Conservation (phyloP, 352 stramenopile species). For the Pythium diclinum region DNA sequence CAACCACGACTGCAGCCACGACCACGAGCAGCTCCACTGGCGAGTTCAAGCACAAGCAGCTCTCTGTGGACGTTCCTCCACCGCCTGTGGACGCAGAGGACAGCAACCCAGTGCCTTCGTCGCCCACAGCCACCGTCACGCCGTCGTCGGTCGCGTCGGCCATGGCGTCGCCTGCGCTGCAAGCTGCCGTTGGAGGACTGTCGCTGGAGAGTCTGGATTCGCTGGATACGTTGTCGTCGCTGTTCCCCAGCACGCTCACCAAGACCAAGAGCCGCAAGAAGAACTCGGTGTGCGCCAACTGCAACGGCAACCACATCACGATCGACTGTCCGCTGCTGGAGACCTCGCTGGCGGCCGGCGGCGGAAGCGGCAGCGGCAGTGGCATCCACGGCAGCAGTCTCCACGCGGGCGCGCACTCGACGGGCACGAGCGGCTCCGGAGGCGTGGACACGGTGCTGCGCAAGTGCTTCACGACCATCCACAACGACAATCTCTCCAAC, state of each 20-base stretch:
- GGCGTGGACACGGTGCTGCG: constrained; percentile 73
- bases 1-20: neutral
- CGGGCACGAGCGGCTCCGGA: constrained; percentile 5
- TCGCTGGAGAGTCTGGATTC: constrained; percentile 17
- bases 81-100: neutral
- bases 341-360: constrained; percentile 30
- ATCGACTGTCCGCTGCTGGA: constrained; percentile 73
- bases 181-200: neutral
- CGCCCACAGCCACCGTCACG: constrained; percentile 15
- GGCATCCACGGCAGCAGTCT: neutral
- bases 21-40: neutral
- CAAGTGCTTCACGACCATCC: constrained; percentile 84
- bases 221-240: constrained; percentile 17
- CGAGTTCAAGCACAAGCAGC: constrained; percentile 8
- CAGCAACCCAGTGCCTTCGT: neutral
- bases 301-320: constrained; percentile 79
- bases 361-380: neutral
- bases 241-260: constrained; percentile 38
- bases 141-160: constrained; percentile 19
- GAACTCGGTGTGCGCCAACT: constrained; percentile 71
- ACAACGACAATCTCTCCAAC: constrained; percentile 84
- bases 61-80: constrained; percentile 18
- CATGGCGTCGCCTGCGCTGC: constrained; percentile 13
- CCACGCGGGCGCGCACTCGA: constrained; percentile 14
- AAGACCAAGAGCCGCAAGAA: constrained; percentile 61